Conservation (phyloP, 371 early-diverging fungal genomes). For the Encephalitozoon intestinalis region DNA sequence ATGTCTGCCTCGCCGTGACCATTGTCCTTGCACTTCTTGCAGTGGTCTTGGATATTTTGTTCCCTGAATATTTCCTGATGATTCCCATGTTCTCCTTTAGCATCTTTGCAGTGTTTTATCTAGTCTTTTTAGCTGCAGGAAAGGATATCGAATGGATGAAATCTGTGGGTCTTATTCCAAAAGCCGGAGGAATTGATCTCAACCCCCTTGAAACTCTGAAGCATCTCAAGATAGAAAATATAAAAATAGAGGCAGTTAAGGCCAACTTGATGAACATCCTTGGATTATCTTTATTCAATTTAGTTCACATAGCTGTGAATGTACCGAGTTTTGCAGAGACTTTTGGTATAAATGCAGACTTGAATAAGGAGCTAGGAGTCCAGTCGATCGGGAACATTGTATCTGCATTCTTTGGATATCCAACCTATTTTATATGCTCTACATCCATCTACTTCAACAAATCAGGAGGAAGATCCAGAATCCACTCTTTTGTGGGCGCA, state of each 20-base stretch:
- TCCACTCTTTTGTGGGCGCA: neutral
- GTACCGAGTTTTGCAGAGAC: constrained; percentile 19
- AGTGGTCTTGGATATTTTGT: neutral
- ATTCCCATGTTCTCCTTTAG: constrained; percentile 14
- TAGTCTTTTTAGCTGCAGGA: constrained; percentile 6
- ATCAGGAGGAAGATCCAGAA: constrained; percentile 17
- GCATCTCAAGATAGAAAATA: neutral
- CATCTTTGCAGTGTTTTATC: constrained; percentile 1
- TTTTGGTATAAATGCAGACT: neutral
- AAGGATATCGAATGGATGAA: neutral
- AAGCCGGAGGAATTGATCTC: neutral
- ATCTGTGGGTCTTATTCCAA: neutral
- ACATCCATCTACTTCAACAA: constrained; percentile 33
- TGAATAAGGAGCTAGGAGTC: constrained; percentile 24
- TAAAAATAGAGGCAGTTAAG: neutral
- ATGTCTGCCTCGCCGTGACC: neutral
- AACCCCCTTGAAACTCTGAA: neutral
- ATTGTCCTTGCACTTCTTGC: neutral
- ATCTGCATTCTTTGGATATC: constrained; percentile 30
- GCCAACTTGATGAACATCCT: constrained; percentile 15
- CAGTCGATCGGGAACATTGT: constrained; percentile 23
- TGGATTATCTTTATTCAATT: constrained; percentile 7
- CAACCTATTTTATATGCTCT: constrained; percentile 42
- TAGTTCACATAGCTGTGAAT: constrained; percentile 47
- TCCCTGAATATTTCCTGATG: constrained; percentile 18